phyloP scores from a whole-genome alignment of 2,329 filamentous ascomycete genomes.

The Trichoderma harzianum region DNA sequence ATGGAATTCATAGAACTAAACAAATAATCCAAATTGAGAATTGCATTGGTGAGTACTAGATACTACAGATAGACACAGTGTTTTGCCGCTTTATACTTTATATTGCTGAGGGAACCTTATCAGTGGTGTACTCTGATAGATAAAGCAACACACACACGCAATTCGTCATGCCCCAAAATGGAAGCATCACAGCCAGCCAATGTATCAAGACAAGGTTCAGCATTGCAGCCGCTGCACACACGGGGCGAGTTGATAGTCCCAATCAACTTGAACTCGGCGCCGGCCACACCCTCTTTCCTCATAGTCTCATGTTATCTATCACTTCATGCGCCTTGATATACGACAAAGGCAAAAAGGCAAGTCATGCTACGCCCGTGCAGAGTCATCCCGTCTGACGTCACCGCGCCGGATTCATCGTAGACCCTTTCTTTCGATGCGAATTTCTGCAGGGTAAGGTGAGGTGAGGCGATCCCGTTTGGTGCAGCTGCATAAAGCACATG shows the following conservation, averaged over 20 bases:
- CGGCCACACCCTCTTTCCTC: background rate
- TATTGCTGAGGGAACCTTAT: background rate
- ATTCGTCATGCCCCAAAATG: background rate
- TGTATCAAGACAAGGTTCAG: background rate
- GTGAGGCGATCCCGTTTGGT: background rate
- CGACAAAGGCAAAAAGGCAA: background rate
- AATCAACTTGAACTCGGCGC: background rate
- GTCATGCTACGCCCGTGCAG: background rate
- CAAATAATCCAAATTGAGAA: background rate
- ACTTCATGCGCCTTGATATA: background rate
- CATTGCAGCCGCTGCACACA: background rate
- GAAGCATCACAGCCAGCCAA: background rate
- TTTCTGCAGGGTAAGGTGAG: background rate
- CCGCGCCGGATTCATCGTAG: background rate
- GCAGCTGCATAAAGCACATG: background rate
- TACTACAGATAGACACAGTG: background rate
- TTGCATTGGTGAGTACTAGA: background rate
- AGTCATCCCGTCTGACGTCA: slow-evolving; percentile 5
- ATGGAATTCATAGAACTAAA: background rate
- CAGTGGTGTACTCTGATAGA: background rate
- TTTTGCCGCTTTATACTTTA: background rate
- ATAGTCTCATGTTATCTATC: slow-evolving; percentile 1
- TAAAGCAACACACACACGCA: background rate
- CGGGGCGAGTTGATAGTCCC: background rate
- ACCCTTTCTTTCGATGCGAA: background rate